These are phyloP conservation scores for Backusella luteola DNA, from an alignment of 192 early-diverging fungal species.

Conservation along the genomic window DNA sequence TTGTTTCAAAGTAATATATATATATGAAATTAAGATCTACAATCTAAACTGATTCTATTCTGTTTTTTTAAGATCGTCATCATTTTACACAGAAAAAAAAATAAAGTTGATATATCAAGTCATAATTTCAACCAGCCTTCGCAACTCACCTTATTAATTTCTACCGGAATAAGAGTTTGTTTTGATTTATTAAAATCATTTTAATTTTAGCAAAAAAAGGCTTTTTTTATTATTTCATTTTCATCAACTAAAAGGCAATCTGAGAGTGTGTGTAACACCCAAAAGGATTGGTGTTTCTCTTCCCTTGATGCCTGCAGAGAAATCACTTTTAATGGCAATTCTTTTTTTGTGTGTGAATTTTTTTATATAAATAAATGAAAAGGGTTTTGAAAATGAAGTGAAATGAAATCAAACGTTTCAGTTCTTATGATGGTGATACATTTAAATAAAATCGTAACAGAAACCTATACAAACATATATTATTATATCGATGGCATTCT, in stretches of 20 bases:
- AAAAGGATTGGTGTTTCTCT: not conserved
- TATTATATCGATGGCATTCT: not conserved
- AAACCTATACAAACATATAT: not conserved
- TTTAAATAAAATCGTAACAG: not conserved
- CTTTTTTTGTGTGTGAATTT: not conserved
- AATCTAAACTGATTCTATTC: not conserved
- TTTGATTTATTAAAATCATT: conserved; percentile 3
- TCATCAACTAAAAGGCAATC: not conserved
- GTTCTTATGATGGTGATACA: not conserved
- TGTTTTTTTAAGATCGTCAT: not conserved
- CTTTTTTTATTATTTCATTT: not conserved
- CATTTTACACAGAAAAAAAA: not conserved
- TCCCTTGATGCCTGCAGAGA: not conserved
- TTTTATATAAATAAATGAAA: not conserved
- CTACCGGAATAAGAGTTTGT: not conserved
- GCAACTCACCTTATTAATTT: not conserved
- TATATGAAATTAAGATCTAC: not conserved
- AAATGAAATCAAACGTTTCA: not conserved
- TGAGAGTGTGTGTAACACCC: not conserved
- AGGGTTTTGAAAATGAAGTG: not conserved
- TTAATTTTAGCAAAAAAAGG: not conserved
- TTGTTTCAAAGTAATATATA: not conserved
- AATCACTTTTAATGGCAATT: not conserved
- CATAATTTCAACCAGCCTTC: not conserved
- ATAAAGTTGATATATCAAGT: not conserved